phyloP scores from a whole-genome alignment of 2,329 filamentous ascomycete species.

The Cytospora leucostoma region DNA sequence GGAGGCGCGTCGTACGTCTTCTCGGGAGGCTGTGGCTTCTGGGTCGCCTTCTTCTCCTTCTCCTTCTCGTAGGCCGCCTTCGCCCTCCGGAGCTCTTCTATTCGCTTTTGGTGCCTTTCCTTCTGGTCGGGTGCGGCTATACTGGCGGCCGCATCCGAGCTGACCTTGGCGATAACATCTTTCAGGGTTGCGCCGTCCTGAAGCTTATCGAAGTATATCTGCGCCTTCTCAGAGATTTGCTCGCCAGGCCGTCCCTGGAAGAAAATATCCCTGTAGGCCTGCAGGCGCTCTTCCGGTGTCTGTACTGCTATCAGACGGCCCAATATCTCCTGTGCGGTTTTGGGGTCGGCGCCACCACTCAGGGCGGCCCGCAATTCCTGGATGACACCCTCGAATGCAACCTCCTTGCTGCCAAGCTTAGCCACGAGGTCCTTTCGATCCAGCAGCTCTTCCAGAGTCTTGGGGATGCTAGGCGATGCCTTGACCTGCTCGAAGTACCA shows the following conservation, averaged over 20 bases:
- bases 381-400: constrained; percentile 28
- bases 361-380: constrained; percentile 28
- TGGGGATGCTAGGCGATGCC: constrained; percentile 29
- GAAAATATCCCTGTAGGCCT: constrained; percentile 32
- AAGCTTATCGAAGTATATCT: constrained; percentile 34
- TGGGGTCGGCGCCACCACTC: constrained; percentile 8
- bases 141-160: constrained; percentile 31
- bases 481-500: constrained; percentile 49
- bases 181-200: constrained; percentile 32
- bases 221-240: constrained; percentile 29
- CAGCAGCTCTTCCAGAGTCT: constrained; percentile 30
- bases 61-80: constrained; percentile 33
- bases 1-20: constrained; percentile 34
- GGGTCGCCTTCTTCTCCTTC: constrained; percentile 32
- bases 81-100: constrained; percentile 34
- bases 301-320: constrained; percentile 28
- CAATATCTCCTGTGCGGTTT: constrained; percentile 20
- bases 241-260: constrained; percentile 29
- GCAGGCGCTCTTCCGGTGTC: constrained; percentile 24
- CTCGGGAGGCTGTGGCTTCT: constrained; percentile 27
- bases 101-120: constrained; percentile 34
- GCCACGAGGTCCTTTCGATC: constrained; percentile 23
- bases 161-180: constrained; percentile 33
- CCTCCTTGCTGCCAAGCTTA: constrained; percentile 23
- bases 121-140: constrained; percentile 31